phyloP scores from a whole-genome alignment of 2,329 filamentous ascomycete genomes.

The Aureobasidium pullulans region DNA sequence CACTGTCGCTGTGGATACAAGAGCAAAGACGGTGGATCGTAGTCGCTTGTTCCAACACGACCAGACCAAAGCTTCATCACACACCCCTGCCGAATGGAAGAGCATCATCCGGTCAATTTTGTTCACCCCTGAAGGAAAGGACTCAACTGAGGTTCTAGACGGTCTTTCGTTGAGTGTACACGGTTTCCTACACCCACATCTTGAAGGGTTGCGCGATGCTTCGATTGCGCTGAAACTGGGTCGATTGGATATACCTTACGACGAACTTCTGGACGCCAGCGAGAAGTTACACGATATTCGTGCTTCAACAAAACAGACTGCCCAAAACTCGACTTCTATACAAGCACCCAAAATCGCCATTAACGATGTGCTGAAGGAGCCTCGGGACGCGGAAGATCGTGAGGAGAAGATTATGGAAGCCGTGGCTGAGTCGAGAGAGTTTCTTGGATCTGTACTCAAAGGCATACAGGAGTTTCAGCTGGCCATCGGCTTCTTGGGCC shows the following conservation, averaged over 20 bases:
- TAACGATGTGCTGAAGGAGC: constrained; percentile 23
- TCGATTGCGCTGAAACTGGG: constrained; percentile 87
- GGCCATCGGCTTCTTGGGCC: constrained; percentile 79
- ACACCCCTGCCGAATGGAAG: constrained; percentile 88
- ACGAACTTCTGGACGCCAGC: constrained; percentile 65
- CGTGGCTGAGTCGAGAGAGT: constrained; percentile 87
- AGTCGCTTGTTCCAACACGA: constrained; percentile 81
- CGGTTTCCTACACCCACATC: constrained; percentile 75
- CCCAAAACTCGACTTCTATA: constrained; percentile 25
- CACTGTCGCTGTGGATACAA: constrained; percentile 80
- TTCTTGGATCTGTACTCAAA: constrained; percentile 78
- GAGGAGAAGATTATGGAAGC: constrained; percentile 73
- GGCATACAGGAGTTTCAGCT: constrained; percentile 97
- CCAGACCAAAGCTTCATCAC: constrained; percentile 54
- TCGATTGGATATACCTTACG: constrained; percentile 80
- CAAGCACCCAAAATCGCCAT: constrained; percentile 21
- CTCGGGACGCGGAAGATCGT: constrained; percentile 62
- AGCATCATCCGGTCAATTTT: constrained; percentile 76
- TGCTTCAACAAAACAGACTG: constrained; percentile 21
- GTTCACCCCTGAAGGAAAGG: constrained; percentile 76
- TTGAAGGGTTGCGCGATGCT: constrained; percentile 82
- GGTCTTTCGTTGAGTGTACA: constrained; percentile 84
- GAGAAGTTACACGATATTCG: constrained; percentile 46
- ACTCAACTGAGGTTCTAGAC: constrained; percentile 83
- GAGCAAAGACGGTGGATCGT: constrained; percentile 83